Evolutionary conservation across 2,329 filamentous ascomycete genomes (phyloP), one percentile per base, ranked within the genome.

Genomic region (Penicillium sp.): DNA sequence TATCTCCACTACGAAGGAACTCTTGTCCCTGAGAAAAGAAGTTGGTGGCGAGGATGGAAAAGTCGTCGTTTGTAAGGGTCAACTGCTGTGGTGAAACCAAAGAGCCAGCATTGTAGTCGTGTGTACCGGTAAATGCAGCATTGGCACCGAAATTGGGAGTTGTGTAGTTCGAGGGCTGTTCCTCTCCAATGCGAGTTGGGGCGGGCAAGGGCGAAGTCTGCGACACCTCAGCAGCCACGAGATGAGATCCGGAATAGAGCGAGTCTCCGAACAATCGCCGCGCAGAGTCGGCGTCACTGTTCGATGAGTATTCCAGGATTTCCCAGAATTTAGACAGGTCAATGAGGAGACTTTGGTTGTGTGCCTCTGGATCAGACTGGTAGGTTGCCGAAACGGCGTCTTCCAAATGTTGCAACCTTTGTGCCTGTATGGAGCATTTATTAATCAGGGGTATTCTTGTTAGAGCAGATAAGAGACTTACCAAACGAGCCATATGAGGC

Each of bases 271-370:
- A 77, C n/a, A 77, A 67, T 20, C 66, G 62, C 13, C 66, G 64
- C 3, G 68, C 66, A 7, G 68, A 69, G 31, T 67, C 61, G 2
- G 65, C 61, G 36, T 75, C 74, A 44, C 68, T 71, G 10, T 72
- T 72, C 8, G 72, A 74, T 1, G 74, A 73, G 46, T 76, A 77
- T 58, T 79, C 76, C 1, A 79, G 66, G 10, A 79, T 76, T 51
- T 78, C 75, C 71, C 76, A 79, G 58, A 79, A 78, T 20, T 73
- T 68, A 4, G 72, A 74, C 0, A 79, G 68, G 46, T 79, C 75
- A 33, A 78, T 77, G 1, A 76, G 63, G 7, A 76, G 65, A 39
- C 67, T 66, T 51, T 70, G 65, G 33, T 67, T 68, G 55, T 70
- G 60, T 27, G 66, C 55, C 51, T 69, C 54, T 42, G 70, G 56